Evolutionary conservation across 1,284 basidiomycete species (phyloP).

Genomic region (Leccinum huronense): DNA sequence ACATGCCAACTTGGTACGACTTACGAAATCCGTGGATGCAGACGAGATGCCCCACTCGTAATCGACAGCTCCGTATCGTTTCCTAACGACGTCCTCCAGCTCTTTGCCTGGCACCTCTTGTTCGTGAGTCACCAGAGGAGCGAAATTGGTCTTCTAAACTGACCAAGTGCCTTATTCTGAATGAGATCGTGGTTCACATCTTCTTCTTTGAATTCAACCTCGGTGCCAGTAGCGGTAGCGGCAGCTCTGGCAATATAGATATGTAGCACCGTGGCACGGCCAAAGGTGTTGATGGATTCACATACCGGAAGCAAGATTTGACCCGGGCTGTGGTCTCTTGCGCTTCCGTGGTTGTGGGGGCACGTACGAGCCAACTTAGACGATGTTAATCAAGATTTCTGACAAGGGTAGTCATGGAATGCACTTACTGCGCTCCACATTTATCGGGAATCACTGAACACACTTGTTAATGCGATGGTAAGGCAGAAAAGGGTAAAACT

Average conservation of each 20-base stretch:
- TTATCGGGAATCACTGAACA: slow-evolving; percentile 75
- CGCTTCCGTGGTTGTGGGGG: slow-evolving; percentile 60
- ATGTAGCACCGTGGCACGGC: neutral
- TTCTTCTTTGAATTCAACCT: slow-evolving; percentile 45
- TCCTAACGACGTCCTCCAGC: slow-evolving; percentile 51
- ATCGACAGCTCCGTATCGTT: slow-evolving; percentile 38
- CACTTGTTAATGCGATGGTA: neutral
- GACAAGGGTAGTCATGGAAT: neutral
- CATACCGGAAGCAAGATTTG: slow-evolving; percentile 70
- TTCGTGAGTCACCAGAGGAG: neutral
- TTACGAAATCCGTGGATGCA: slow-evolving; percentile 67
- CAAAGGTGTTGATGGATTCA: slow-evolving; percentile 10
- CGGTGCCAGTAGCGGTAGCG: slow-evolving; percentile 64
- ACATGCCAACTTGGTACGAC: slow-evolving; percentile 6
- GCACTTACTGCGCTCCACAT: slow-evolving; percentile 41
- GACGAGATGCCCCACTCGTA: slow-evolving; percentile 22
- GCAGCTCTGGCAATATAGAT: slow-evolving; percentile 18
- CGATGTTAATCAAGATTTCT: neutral
- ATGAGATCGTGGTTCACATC: slow-evolving; percentile 56
- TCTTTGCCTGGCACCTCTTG: slow-evolving; percentile 47
- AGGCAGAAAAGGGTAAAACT: neutral
- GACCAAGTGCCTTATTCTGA: slow-evolving; percentile 62
- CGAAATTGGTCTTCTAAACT: slow-evolving; percentile 4
- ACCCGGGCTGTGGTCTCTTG: slow-evolving; percentile 58
- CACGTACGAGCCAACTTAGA: slow-evolving; percentile 63